Conservation (phyloP, 1,139 yeast genomes). For the Candida sojae region DNA sequence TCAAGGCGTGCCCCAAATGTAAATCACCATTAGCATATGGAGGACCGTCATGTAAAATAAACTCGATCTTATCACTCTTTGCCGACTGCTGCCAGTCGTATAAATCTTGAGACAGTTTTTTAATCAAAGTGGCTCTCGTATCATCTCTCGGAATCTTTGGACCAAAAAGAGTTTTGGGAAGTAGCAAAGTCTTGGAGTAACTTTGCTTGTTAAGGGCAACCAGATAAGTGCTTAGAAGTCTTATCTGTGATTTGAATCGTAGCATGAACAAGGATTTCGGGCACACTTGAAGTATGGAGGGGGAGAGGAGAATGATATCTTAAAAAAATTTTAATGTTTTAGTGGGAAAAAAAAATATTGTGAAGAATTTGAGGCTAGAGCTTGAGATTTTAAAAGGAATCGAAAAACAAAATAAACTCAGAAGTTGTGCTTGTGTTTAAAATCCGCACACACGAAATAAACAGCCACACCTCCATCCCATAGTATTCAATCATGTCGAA, state of each 20-base stretch:
- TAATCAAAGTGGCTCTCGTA: conserved; percentile 25
- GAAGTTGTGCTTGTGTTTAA: neutral
- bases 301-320: neutral
- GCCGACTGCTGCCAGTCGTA: conserved; percentile 36
- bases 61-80: conserved; percentile 21
- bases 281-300: neutral
- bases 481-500: conserved; percentile 18
- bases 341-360: neutral
- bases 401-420: neutral
- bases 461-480: neutral
- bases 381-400: too few relatives aligned
- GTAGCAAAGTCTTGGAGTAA: conserved; percentile 38
- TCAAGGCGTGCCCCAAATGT: conserved; percentile 92
- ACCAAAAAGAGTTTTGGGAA: conserved; percentile 43
- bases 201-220: conserved; percentile 8
- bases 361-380: too few relatives aligned
- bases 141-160: conserved; percentile 42
- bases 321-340: neutral
- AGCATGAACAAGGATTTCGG: conserved; percentile 5
- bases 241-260: conserved; percentile 6
- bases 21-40: conserved; percentile 96
- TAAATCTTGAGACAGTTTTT: conserved; percentile 29
- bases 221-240: conserved; percentile 6
- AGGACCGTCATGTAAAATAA: conserved; percentile 92
- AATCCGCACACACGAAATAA: neutral